Evolutionary conservation across 345 rosid genomes (phyloP).

Genomic region (Iberis pinnata): DNA sequence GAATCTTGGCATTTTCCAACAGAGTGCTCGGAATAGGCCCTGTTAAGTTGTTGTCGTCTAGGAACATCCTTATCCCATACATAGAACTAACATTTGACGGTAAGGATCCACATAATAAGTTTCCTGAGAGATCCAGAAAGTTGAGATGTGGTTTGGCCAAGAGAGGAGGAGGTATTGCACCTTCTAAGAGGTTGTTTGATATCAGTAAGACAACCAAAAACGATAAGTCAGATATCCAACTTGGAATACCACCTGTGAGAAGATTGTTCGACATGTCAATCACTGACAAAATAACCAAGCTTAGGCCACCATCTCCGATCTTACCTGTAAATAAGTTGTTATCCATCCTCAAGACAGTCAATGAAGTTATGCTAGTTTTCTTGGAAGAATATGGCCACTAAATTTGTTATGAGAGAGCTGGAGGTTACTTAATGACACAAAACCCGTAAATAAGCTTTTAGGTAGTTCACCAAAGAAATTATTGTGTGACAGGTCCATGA

Average conservation of each 20-base stretch:
- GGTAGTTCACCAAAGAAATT: conserved; percentile 23
- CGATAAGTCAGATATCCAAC: conserved; percentile 14
- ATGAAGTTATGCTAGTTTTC: conserved; percentile 2
- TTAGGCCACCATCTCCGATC: conserved; percentile 9
- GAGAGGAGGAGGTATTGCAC: conserved; percentile 12
- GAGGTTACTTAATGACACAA: conserved; percentile 7
- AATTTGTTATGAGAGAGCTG: conserved; percentile 26
- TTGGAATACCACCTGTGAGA: conserved; percentile 20
- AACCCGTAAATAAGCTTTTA: conserved; percentile 6
- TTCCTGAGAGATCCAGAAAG: conserved; percentile 20
- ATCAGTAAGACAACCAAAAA: conserved; percentile 4
- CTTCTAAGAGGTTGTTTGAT: conserved; percentile 13
- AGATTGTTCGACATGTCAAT: conserved; percentile 21
- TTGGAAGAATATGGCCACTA: conserved; percentile 3
- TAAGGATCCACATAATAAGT: conserved; percentile 15
- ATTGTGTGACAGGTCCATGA: conserved; percentile 26
- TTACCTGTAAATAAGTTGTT: conserved; percentile 21
- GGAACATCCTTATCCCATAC: conserved; percentile 11
- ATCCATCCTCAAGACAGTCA: conserved; percentile 11
- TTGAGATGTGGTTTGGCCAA: conserved; percentile 17
- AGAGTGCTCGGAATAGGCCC: conserved; percentile 16
- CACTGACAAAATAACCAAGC: conserved; percentile 11
- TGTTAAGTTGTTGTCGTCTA: conserved; percentile 17
- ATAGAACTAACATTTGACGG: neutral
- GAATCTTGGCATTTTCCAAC: conserved; percentile 4